A percentile compares a stretch with the other conserved stretches of the same genome.
Evolutionary conservation across 805 yeast species (phyloP).

Genomic region (Lipomyces kockii): DNA sequence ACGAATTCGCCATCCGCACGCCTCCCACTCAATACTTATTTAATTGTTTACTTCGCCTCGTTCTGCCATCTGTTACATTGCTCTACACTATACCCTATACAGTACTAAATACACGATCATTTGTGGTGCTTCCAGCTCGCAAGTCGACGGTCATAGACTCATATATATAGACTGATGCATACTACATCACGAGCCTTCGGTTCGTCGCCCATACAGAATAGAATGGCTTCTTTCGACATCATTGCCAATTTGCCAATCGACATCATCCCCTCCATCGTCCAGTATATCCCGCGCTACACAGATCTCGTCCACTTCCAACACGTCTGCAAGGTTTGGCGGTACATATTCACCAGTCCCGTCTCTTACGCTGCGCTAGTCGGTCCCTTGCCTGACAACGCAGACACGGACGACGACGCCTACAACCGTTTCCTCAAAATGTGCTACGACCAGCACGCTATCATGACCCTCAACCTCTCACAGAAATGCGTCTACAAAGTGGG

Average conservation of each 20-base stretch:
- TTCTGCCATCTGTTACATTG: background rate
- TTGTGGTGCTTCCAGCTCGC: background rate
- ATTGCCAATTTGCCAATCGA: slow-evolving; percentile 33
- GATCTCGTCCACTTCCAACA: slow-evolving; percentile 31
- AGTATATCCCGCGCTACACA: slow-evolving; percentile 32
- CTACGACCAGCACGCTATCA: slow-evolving; percentile 29
- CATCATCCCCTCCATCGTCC: slow-evolving; percentile 26
- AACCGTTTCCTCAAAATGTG: slow-evolving; percentile 27
- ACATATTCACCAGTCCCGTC: slow-evolving; percentile 33
- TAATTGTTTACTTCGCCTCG: background rate
- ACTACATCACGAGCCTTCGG: background rate
- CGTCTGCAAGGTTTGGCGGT: slow-evolving; percentile 31
- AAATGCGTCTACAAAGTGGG: slow-evolving; percentile 13
- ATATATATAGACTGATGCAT: background rate
- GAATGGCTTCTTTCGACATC: slow-evolving; percentile 21
- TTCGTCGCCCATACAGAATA: background rate
- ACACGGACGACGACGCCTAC: slow-evolving; percentile 6
- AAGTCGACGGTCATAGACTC: background rate
- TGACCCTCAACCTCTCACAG: slow-evolving; percentile 23
- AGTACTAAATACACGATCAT: background rate
- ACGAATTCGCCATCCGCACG: background rate
- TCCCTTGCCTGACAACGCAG: slow-evolving; percentile 10
- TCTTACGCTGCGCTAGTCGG: slow-evolving; percentile 24
- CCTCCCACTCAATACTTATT: background rate
- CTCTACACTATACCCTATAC: background rate